Base-by-base conservation (phyloP, 768 basidiomycete genomes). In the Boletus vinaceobasis region DNA sequence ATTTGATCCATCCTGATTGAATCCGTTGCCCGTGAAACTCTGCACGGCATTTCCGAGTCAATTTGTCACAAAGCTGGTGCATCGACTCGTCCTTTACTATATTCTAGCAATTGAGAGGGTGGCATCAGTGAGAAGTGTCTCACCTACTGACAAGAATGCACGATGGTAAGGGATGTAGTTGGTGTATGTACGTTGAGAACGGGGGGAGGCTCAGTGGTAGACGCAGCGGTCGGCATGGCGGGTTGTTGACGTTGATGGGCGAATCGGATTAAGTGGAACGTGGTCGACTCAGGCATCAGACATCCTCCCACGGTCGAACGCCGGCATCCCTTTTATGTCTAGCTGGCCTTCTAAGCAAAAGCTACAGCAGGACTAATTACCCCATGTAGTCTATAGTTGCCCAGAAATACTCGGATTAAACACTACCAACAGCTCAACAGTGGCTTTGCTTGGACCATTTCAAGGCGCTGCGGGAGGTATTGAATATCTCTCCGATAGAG, bases 1-100 rank as follows among this genome's bases (percentile, higher is more conserved):
- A 98, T 64, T 93, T 92, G 45, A 96, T 74, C 83, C 91, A 93
- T 35, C 89, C 88, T 15, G 87, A 77, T 31, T 83, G 85, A 19
- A 93, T 82, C 19, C 81, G 80, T 55, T 81, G 73, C 17, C 81
- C 81, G 50, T 77, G 73, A 64, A 85, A 85, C 21, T 82, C 82
- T 0, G 77, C 76, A 40, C 79, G 76, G 1, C 75, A 64, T 70
- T 92, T 93, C 56, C 82, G 75, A 62, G 79, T 88, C 49, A 93
- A 78, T 58, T 86, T 88, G 65, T 88, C 83, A 63, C 77, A 87
- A 8, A 93, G 77, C 27, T 77, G 76, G 23, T 77, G 71, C 35
- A 92, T 66, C 4, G 83, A 78, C 46, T 90, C 88, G 62, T 87
- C 81, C 13, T 83, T 80, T 49, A 89, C 90, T 92, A 13, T 54